Base-by-base conservation (phyloP, 2,329 filamentous ascomycete genomes). In the Fusarium guadeloupense region DNA sequence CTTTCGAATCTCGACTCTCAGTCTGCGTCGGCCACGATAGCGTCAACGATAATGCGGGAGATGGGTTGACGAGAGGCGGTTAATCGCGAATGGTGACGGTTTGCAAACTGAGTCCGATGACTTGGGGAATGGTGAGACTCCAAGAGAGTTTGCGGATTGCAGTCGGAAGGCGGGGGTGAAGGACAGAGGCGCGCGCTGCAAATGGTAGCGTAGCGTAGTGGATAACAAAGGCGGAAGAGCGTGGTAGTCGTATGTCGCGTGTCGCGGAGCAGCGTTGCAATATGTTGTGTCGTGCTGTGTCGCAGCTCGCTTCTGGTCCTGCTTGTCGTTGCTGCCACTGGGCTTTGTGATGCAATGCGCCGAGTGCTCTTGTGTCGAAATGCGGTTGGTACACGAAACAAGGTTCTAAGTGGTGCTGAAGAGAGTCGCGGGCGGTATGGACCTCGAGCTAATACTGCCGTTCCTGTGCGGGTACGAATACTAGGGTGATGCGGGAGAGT, bases 341-440 rank as follows among this genome's bases (percentile, higher is more conserved):
- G 28, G 7, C 25, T 26, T 26, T 30, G 28, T 13, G 35, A 54
- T 49, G 43, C 35, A 30, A 61, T 61, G 58, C 55, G 67, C 62
- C 62, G 49, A 54, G 54, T 48, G 57, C 49, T 64, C 38, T 70
- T 63, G 55, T 66, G 64, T 69, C 61, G 48, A 64, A 61, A 58
- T 65, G 62, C 44, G 53, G 53, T 70, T 61, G 68, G 61, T 64
- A 69, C 67, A 70, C 66, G 59, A 70, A 66, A 70, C 68, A 56
- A 69, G 61, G 66, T 67, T 65, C 64, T 63, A 55, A 64, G 58
- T 61, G 59, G 56, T 61, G 64, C 65, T 68, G 50, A 31, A 43
- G 46, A 54, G 54, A 49, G 58, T 54, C 55, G 62, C 49, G 52
- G 62, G 61, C 62, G 67, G 65, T 68, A 66, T 61, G 55, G 45